Conservation (phyloP, 768 basidiomycete genomes). For the Jaapia argillacea region DNA sequence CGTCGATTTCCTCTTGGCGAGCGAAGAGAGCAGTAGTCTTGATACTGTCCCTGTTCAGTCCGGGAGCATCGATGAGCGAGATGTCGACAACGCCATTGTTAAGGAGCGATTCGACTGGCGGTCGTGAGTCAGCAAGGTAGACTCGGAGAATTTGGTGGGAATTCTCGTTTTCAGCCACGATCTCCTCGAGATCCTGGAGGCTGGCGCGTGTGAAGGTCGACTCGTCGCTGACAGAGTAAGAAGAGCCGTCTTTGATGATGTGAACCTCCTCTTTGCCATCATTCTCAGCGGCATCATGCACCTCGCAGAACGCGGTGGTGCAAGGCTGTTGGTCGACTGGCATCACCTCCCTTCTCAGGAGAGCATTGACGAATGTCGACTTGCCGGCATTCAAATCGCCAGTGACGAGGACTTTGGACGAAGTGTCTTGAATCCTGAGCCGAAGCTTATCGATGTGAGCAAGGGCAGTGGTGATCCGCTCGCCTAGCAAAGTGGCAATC, state of each 20-base stretch:
- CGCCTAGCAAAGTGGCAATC: slow-evolving; percentile 85
- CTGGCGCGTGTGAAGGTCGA: slow-evolving; percentile 65
- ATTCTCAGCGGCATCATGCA: slow-evolving; percentile 83
- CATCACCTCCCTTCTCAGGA: slow-evolving; percentile 86
- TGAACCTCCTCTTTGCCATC: slow-evolving; percentile 79
- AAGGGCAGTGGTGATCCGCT: slow-evolving; percentile 64
- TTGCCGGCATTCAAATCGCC: slow-evolving; percentile 98
- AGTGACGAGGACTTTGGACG: slow-evolving; percentile 94
- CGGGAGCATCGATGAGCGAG: slow-evolving; percentile 96
- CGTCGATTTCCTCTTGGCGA: slow-evolving; percentile 96
- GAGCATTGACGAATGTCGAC: slow-evolving; percentile 94
- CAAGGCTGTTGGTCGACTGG: slow-evolving; percentile 98
- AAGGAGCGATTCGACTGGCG: slow-evolving; percentile 73
- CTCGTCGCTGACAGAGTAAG: slow-evolving; percentile 63
- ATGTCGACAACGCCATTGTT: slow-evolving; percentile 96
- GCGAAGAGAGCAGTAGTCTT: slow-evolving; percentile 94
- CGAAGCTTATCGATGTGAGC: slow-evolving; percentile 80
- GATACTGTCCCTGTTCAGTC: slow-evolving; percentile 89
- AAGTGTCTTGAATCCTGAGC: slow-evolving; percentile 80
- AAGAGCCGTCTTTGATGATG: slow-evolving; percentile 54
- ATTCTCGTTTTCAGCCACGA: slow-evolving; percentile 67
- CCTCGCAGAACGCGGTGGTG: slow-evolving; percentile 95
- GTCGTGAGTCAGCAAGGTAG: slow-evolving; percentile 77
- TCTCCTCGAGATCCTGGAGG: slow-evolving; percentile 64
- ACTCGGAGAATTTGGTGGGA: slow-evolving; percentile 74